Percentiles rank a stretch among this genome's conserved stretches.
Conservation (phyloP, 805 yeast genomes). For the Cyberlindnera amylophila region DNA sequence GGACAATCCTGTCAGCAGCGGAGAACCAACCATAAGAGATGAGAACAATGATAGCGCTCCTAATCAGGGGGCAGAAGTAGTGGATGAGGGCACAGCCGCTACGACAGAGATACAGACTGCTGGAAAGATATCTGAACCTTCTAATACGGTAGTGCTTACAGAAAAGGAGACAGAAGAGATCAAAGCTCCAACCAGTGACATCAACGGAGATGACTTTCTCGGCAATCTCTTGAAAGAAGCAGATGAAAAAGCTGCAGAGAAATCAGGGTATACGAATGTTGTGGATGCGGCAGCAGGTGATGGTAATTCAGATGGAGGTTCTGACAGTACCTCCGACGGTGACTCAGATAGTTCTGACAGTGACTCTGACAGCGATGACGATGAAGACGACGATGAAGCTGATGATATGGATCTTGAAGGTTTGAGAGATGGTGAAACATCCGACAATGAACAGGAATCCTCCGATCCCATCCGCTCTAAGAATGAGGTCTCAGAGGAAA, state of each 20-base stretch:
- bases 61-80: no score
- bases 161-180: not conserved
- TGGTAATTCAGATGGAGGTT: constrained; percentile 7
- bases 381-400: constrained; percentile 12
- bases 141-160: no score
- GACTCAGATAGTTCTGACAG: not conserved
- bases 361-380: constrained; percentile 8
- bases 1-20: no score
- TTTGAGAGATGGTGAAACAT: constrained; percentile 7
- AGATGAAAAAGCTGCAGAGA: constrained; percentile 3
- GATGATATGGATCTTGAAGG: constrained; percentile 6
- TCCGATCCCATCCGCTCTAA: constrained; percentile 66
- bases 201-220: constrained; percentile 9
- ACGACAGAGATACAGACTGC: no score
- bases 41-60: no score
- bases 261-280: not conserved
- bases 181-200: not conserved
- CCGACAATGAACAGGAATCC: constrained; percentile 21
- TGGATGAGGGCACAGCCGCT: no score
- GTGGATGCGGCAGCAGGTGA: not conserved
- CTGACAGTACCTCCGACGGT: not conserved
- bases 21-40: no score
- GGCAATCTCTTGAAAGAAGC: constrained; percentile 4
- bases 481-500: constrained; percentile 70
- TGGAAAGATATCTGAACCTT: no score